Percentiles rank a stretch among this genome's conserved stretches.
phyloP scores from a whole-genome alignment of 306 rosid genomes.

The Gastrolobium bilobum region DNA sequence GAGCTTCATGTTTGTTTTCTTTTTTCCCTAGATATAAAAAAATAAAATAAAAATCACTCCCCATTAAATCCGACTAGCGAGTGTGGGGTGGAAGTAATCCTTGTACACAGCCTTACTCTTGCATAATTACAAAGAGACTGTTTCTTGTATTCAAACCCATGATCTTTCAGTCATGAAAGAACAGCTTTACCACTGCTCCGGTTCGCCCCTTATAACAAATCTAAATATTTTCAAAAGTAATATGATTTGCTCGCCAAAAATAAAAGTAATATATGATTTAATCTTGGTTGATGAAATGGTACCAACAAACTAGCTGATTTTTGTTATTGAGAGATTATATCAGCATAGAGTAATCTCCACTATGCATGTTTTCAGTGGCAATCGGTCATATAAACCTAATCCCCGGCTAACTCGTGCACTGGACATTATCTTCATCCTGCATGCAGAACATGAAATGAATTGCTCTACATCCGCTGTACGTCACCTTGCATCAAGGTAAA shows the following conservation, averaged over 20 bases:
- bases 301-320: constrained; percentile 17
- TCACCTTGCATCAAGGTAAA: constrained; percentile 90
- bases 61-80: no score
- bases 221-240: neutral
- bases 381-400: constrained; percentile 83
- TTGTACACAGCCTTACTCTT: no score
- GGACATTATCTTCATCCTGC: constrained; percentile 86
- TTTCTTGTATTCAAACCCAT: no score
- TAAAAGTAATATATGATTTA: constrained; percentile 15
- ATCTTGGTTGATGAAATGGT: constrained; percentile 11
- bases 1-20: constrained; percentile 18
- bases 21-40: neutral
- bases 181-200: no score
- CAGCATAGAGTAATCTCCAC: neutral
- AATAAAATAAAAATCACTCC: neutral
- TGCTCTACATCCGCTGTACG: constrained; percentile 92
- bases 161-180: no score
- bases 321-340: constrained; percentile 3
- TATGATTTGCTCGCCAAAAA: neutral
- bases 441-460: constrained; percentile 97
- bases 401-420: constrained; percentile 82
- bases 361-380: constrained; percentile 68
- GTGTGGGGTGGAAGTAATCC: no score
- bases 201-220: no score
- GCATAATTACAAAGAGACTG: no score